Base-by-base conservation (phyloP, 2,329 filamentous ascomycete species). In the Neonectria faginata region DNA sequence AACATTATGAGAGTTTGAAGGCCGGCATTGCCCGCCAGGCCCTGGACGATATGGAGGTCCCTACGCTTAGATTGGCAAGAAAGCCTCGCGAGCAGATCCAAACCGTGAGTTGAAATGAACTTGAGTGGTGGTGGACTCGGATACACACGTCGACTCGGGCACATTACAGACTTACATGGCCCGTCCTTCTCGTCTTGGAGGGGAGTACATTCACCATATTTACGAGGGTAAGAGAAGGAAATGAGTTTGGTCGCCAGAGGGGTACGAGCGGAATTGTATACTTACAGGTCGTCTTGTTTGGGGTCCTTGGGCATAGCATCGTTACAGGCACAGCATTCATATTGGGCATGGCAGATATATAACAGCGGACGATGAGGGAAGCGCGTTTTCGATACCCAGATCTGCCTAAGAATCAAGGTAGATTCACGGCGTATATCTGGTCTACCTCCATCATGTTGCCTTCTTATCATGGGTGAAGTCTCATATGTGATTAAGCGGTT, bases 1-100 rank as follows among this genome's bases (percentile, higher is more conserved):
- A 69, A 44, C 80, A 82, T 60, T 80, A 77, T 70, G 68, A 75
- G 51, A 66, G 72, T 14, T 63, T 82, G 42, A 73, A 73, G 22
- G 71, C 75, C 8, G 76, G 77, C 5, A 73, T 72, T 41, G 68
- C 73, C 0, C 70, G 71, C 52, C 68, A 70, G 18, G 67, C 72
- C 14, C 64, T 76, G 1, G 67, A 71, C 8, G 66, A 67, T 16
- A 44, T 67, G 6, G 75, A 77, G 20, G 67, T 78, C 12, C 77
- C 78, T 18, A 69, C 67, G 9, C 62, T 79, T 31, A 75, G 61
- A 53, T 66, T 77, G 20, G 71, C 65, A 12, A 72, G 65, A 55
- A 67, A 67, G 22, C 66, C 72, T 22, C 72, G 67, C 12, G 70
- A 69, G 36, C 67, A 63, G 45, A 56, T 51, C 25, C 65, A 68